phyloP scores from a whole-genome alignment of 2,329 filamentous ascomycete genomes.

The Blastomyces silverae region DNA sequence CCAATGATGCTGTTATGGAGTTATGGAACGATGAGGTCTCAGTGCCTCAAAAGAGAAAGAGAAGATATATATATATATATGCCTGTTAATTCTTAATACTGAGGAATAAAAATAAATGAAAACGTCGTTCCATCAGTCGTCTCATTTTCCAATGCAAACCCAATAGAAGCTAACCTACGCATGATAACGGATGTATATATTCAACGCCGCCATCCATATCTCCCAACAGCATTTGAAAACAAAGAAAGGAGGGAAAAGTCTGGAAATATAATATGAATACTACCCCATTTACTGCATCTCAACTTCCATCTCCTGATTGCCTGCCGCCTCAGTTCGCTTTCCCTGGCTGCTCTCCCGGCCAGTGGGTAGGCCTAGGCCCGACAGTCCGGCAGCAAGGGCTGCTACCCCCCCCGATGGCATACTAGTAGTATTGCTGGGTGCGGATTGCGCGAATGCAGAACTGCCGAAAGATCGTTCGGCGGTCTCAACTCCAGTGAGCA shows the following conservation, averaged over 20 bases:
- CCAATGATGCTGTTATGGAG: neutral
- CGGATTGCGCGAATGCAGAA: slow-evolving; percentile 28
- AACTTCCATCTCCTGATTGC: slow-evolving; percentile 40
- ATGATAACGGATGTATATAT: neutral
- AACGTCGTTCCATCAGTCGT: neutral
- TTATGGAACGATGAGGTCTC: neutral
- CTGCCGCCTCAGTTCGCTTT: slow-evolving; percentile 25
- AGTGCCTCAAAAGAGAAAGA: neutral
- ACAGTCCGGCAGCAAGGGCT: slow-evolving; percentile 42
- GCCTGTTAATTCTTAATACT: neutral
- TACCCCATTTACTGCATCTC: slow-evolving; percentile 43
- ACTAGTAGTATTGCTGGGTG: neutral
- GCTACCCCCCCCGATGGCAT: slow-evolving; percentile 31
- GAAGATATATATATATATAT: neutral
- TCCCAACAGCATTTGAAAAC: neutral
- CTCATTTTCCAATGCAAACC: neutral
- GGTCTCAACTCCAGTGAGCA: slow-evolving; percentile 55
- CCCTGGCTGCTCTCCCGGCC: slow-evolving; percentile 28
- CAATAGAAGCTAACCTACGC: neutral
- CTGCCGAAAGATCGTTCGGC: slow-evolving; percentile 50
- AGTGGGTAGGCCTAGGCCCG: slow-evolving; percentile 39
- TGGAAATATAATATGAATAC: neutral
- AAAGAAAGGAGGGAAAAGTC: neutral
- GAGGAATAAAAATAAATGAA: neutral
- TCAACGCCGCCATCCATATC: neutral